A percentile compares a stretch with the other conserved stretches of the same genome.
These are phyloP conservation scores for Phytophthora pistaciae DNA, from an alignment of 352 stramenopile species.

Conservation along the genomic window DNA sequence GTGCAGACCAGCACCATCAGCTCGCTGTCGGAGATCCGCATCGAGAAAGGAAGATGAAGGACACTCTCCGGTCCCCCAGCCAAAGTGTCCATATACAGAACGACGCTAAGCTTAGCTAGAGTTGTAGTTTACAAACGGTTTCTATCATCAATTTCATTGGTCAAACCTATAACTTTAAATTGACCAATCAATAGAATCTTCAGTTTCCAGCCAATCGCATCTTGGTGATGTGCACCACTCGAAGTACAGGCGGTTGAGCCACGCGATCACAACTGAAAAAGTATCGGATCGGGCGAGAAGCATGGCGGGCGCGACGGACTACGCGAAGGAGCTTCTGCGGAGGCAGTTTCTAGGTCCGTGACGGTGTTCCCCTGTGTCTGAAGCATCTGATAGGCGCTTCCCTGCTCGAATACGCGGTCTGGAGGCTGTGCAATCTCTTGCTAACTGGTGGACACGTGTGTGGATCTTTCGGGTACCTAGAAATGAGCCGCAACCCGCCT, in stretches of 20 bases:
- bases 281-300: conserved; percentile 22
- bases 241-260: conserved; percentile 11
- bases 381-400: background rate
- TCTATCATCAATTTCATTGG: conserved; percentile 16
- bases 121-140: conserved; percentile 8
- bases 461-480: conserved; percentile 61
- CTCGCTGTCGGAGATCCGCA: conserved; percentile 71
- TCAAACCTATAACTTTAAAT: background rate
- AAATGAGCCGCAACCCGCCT: conserved; percentile 98
- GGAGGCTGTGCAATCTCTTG: background rate
- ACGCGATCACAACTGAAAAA: conserved; percentile 35
- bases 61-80: background rate
- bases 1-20: conserved; percentile 66
- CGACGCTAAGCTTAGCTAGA: conserved; percentile 3
- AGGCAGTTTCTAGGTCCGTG: conserved; percentile 83
- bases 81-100: conserved; percentile 29
- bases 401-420: background rate
- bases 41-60: conserved; percentile 55
- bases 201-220: conserved; percentile 19
- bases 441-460: conserved; percentile 13
- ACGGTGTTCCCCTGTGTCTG: conserved; percentile 1
- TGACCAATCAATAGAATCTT: background rate
- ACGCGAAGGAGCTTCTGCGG: conserved; percentile 83
- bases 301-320: conserved; percentile 65
- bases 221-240: background rate